Evolutionary conservation across 129 eudicot genomes (phyloP).

Genomic region (Artemisia argyi): DNA sequence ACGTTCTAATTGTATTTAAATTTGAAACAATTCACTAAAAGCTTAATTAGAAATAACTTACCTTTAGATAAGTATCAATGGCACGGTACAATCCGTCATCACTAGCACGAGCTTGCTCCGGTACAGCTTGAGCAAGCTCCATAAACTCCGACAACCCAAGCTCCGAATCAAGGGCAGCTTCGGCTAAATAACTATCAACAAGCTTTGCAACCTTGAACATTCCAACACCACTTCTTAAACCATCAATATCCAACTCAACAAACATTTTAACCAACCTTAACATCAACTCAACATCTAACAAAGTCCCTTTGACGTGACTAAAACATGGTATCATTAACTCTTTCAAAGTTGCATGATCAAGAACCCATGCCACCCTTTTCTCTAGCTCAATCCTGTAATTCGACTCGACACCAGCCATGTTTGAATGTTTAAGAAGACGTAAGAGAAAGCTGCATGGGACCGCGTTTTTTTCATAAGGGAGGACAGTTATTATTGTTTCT

Average conservation of each 20-base stretch:
- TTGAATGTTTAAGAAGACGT: slow-evolving; percentile 55
- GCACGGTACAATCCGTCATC: slow-evolving; percentile 92
- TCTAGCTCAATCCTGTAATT: slow-evolving; percentile 48
- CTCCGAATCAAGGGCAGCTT: slow-evolving; percentile 69
- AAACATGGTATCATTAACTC: slow-evolving; percentile 88
- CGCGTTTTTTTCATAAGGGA: slow-evolving; percentile 72
- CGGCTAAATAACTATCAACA: slow-evolving; percentile 74
- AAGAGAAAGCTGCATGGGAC: slow-evolving; percentile 70
- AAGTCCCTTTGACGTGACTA: slow-evolving; percentile 56
- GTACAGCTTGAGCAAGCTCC: slow-evolving; percentile 67
- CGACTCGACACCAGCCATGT: slow-evolving; percentile 54
- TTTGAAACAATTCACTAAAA: neutral
- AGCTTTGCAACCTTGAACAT: slow-evolving; percentile 74
- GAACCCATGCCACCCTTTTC: slow-evolving; percentile 55
- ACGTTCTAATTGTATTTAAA: neutral
- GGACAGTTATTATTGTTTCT: slow-evolving; percentile 60
- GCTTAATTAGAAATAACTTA: slow-evolving; percentile 30
- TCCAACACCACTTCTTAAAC: slow-evolving; percentile 51
- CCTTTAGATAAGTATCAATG: slow-evolving; percentile 84
- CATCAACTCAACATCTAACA: slow-evolving; percentile 63
- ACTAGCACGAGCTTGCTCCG: slow-evolving; percentile 57
- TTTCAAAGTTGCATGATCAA: slow-evolving; percentile 67
- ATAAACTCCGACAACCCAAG: slow-evolving; percentile 53
- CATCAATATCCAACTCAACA: slow-evolving; percentile 47
- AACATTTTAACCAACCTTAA: slow-evolving; percentile 54